These are phyloP conservation scores for Wallacemonas sp. DNA, from an alignment of 208 protist species.

Conservation along the genomic window DNA sequence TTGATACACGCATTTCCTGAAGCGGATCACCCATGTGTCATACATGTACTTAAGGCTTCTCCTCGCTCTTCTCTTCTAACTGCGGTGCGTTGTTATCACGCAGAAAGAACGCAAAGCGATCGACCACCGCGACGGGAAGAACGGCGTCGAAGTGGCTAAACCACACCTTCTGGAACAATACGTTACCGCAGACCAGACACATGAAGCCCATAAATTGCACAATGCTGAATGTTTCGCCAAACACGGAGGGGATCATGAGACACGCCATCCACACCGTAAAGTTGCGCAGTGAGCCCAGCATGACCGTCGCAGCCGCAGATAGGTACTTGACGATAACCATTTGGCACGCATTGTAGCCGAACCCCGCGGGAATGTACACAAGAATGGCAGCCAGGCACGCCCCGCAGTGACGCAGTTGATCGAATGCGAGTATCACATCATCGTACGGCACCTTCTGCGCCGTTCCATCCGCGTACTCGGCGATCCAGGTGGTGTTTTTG, in stretches of 20 bases:
- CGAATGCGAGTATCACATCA: slow-evolving; percentile 66
- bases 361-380: slow-evolving; percentile 48
- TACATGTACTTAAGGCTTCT: neutral
- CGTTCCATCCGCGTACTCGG: neutral
- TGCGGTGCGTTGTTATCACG: slow-evolving; percentile 1
- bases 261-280: slow-evolving; percentile 67
- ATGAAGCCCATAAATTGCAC: slow-evolving; percentile 71
- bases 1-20: too few relatives aligned
- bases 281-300: slow-evolving; percentile 75
- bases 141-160: slow-evolving; percentile 42
- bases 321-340: slow-evolving; percentile 71
- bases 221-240: slow-evolving; percentile 64
- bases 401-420: slow-evolving; percentile 40
- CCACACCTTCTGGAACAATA: slow-evolving; percentile 64
- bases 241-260: slow-evolving; percentile 55
- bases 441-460: slow-evolving; percentile 53
- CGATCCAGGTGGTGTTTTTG: slow-evolving; percentile 20
- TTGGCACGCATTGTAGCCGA: slow-evolving; percentile 69
- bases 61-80: neutral
- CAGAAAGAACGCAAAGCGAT: slow-evolving; percentile 38
- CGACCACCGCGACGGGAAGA: slow-evolving; percentile 33
- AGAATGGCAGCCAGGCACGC: slow-evolving; percentile 45
- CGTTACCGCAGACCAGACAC: slow-evolving; percentile 56
- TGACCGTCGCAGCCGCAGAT: slow-evolving; percentile 65
- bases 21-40: too few relatives aligned